Evolutionary conservation across 345 rosid genomes (phyloP).

Genomic region (Boechera divaricarpa): DNA sequence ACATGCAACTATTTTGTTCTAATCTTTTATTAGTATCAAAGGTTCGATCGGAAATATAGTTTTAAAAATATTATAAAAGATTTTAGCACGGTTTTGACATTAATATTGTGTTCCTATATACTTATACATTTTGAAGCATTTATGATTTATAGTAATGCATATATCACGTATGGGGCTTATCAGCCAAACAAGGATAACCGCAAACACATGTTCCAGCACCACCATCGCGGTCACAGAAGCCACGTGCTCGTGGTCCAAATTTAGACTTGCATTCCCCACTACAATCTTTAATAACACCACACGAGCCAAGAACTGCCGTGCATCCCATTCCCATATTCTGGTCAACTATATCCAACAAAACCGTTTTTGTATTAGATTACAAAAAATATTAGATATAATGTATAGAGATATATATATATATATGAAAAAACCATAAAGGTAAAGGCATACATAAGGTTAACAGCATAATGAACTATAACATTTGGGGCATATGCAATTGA

Average conservation of each 20-base stretch:
- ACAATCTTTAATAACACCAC: conserved; percentile 10
- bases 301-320: conserved; percentile 12
- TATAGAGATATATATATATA: background rate
- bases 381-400: background rate
- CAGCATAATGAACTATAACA: background rate
- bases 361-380: background rate
- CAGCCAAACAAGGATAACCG: background rate
- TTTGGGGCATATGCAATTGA: background rate
- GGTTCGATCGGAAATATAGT: background rate
- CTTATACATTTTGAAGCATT: background rate
- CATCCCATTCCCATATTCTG: conserved; percentile 16
- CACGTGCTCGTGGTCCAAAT: conserved; percentile 1
- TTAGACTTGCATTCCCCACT: background rate
- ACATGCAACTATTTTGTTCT: no score
- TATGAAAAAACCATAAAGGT: background rate
- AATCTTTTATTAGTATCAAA: background rate
- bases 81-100: background rate
- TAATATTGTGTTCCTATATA: background rate
- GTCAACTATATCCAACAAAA: conserved; percentile 23
- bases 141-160: background rate
- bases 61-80: background rate
- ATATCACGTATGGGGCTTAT: background rate
- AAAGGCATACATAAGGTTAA: background rate
- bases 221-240: conserved; percentile 24
- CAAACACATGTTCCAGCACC: conserved; percentile 21